Evolutionary conservation across 2,329 filamentous ascomycete species (phyloP), one percentile per base, ranked within the genome.

Genomic region (Acrocalymma vagum): DNA sequence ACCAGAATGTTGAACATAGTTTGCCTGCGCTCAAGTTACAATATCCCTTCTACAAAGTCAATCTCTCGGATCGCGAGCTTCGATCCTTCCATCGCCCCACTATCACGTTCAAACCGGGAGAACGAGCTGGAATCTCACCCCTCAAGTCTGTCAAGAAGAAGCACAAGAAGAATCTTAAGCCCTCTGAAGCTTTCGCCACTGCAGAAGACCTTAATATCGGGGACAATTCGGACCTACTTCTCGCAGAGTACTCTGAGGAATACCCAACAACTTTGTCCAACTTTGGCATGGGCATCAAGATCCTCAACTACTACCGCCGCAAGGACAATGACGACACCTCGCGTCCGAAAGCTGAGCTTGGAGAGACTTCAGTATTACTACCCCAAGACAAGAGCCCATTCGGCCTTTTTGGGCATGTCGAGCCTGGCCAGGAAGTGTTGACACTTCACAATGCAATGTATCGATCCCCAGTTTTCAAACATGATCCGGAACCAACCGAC

Each of bases 371-470:
- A 31, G 86, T 96, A 10, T 79, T 99, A 22, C 79, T 96, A 21
- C 90, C 91, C 2, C 92, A 99, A 65, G 94, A 99, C 70, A 90
- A 93, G 62, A 97, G 93, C 29, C 94, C 94, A 0, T 99, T 99
- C 68, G 89, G 91, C 23, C 88, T 95, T 35, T 99, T 99, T 62
- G 94, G 94, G 16, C 88, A 91, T 23, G 91, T 99, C 16, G 88
- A 95, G 51, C 84, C 91, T 3, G 94, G 94, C 14, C 89, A 97
- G 73, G 89, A 87, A 9, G 89, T 95, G 3, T 88, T 92, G 1
- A 93, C 94, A 2, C 78, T 99, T 11, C 91, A 96, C 67, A 99
- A 97, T 59, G 85, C 89, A 32, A 96, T 99, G 88, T 97, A 91
- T 63, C 84, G 93, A 36, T 92, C 94, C 4, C 94, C 94, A 0